A percentile compares a stretch with the other conserved stretches of the same genome.
Conservation (phyloP, 2,329 filamentous ascomycete genomes). For the Diplodia intermedia region DNA sequence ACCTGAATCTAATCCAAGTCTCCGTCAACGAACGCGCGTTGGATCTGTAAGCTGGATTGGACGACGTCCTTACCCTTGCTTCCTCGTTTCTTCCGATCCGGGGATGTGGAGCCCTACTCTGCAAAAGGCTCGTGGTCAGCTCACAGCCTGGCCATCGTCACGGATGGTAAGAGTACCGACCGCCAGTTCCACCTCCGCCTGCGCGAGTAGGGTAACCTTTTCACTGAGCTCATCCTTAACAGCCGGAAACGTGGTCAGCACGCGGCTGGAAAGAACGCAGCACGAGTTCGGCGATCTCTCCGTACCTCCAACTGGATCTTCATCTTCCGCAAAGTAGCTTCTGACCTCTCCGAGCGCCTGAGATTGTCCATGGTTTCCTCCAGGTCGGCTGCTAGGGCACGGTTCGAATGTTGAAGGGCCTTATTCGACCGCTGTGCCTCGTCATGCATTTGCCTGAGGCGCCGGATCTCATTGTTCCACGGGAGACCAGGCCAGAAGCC, state of each 20-base stretch:
- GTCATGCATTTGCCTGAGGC: neutral
- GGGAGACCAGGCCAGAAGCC: constrained; percentile 7
- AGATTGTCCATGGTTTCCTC: neutral
- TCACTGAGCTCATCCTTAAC: neutral
- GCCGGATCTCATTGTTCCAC: neutral
- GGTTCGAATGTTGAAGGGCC: neutral
- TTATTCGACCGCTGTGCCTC: neutral
- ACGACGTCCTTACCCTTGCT: neutral
- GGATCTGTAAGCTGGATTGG: too few species aligned
- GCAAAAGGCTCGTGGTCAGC: neutral
- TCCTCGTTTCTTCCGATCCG: neutral
- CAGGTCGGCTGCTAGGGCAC: neutral
- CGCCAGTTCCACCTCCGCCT: neutral
- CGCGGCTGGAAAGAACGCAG: too few species aligned
- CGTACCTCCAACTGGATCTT: constrained; percentile 8
- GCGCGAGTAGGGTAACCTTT: neutral
- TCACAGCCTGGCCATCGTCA: too few species aligned
- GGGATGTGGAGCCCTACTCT: neutral
- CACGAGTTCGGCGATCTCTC: too few species aligned
- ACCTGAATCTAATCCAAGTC: neutral
- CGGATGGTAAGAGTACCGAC: neutral
- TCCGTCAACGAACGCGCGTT: neutral
- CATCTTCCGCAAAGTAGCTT: neutral
- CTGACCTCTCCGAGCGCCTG: neutral
- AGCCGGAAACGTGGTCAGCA: neutral